These are phyloP conservation scores for Pilaira anomala DNA, from an alignment of 192 early-diverging fungal genomes.

Conservation along the genomic window DNA sequence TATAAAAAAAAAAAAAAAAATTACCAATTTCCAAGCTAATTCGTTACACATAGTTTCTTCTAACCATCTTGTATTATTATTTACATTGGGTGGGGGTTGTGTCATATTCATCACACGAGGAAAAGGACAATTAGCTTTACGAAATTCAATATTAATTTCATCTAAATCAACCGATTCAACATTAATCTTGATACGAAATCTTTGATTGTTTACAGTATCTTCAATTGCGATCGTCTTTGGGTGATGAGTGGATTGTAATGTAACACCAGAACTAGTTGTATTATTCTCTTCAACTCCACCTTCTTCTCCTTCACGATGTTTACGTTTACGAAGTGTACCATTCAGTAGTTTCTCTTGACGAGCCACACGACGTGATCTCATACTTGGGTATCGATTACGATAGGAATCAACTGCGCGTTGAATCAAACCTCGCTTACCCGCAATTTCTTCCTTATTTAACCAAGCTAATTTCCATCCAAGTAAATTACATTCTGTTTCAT, in stretches of 20 bases:
- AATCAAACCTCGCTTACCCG: slow-evolving; percentile 71
- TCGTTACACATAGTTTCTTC: slow-evolving; percentile 30
- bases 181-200: slow-evolving; percentile 27
- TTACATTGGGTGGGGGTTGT: neutral
- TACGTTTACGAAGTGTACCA: slow-evolving; percentile 50
- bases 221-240: slow-evolving; percentile 27
- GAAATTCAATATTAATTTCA: slow-evolving; percentile 27
- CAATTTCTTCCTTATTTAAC: slow-evolving; percentile 66
- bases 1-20: slow-evolving; percentile 8
- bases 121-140: slow-evolving; percentile 27
- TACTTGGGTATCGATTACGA: slow-evolving; percentile 66
- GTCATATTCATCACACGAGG: slow-evolving; percentile 18
- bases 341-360: slow-evolving; percentile 70
- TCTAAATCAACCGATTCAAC: slow-evolving; percentile 27
- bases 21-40: slow-evolving; percentile 37
- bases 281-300: neutral
- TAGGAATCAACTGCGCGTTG: slow-evolving; percentile 84
- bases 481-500: slow-evolving; percentile 81
- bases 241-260: slow-evolving; percentile 15
- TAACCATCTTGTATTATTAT: slow-evolving; percentile 4
- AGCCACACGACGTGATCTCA: slow-evolving; percentile 69
- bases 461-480: slow-evolving; percentile 83
- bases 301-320: slow-evolving; percentile 28
- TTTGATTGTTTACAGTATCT: slow-evolving; percentile 9
- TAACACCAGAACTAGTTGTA: neutral